Evolutionary conservation across 768 basidiomycete genomes (phyloP).

Genomic region (Lactarius quietus): DNA sequence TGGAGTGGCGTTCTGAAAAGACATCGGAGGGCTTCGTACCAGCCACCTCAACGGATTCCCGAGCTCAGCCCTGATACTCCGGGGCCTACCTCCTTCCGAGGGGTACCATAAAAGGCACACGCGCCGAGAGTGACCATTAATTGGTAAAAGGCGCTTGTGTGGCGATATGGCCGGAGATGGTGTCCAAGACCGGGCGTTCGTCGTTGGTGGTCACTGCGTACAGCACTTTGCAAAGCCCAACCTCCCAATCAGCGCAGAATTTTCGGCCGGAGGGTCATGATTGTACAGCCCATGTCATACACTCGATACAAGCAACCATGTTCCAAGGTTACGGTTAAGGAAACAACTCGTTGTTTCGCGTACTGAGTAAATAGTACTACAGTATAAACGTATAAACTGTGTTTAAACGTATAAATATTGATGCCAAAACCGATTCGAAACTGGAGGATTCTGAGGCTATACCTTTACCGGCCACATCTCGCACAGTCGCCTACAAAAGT

Average conservation of each 20-base stretch:
- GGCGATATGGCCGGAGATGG: background rate
- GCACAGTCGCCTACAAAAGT: too few species aligned
- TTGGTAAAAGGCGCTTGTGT: background rate
- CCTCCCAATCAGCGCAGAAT: background rate
- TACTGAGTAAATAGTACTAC: too few species aligned
- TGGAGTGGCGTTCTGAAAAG: background rate
- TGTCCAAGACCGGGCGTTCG: background rate
- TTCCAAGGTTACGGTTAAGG: constrained; percentile 13
- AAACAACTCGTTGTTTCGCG: constrained; percentile 1
- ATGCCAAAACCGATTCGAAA: too few species aligned
- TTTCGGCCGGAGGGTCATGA: background rate
- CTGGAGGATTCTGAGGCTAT: too few species aligned
- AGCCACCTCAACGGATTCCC: background rate
- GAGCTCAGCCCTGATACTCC: background rate
- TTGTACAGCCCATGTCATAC: constrained; percentile 1
- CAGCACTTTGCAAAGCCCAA: background rate
- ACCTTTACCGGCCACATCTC: too few species aligned
- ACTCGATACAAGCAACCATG: constrained; percentile 13
- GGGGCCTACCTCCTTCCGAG: background rate
- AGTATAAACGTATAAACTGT: too few species aligned
- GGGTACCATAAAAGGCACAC: background rate
- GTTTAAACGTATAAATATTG: too few species aligned
- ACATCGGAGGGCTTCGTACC: background rate
- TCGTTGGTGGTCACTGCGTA: background rate
- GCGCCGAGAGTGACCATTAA: background rate